These are phyloP conservation scores for Gynostemma pentaphyllum DNA, from an alignment of 306 rosid genomes.

Conservation along the genomic window DNA sequence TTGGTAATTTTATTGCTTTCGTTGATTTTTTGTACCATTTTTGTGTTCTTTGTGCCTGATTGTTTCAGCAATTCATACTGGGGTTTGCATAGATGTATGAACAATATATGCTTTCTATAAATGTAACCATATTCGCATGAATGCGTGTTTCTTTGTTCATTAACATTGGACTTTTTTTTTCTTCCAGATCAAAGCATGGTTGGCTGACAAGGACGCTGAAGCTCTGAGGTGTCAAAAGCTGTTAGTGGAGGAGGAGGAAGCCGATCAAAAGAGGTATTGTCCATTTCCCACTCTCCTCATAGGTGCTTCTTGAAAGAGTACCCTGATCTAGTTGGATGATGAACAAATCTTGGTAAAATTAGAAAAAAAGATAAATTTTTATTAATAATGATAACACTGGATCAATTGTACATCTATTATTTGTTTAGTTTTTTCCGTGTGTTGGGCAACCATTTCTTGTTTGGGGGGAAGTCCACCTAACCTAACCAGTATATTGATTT, in stretches of 20 bases:
- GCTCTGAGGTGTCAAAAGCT: conserved; percentile 66
- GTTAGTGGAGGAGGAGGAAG: conserved; percentile 87
- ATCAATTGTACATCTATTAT: background rate
- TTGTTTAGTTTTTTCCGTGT: background rate
- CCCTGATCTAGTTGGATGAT: background rate
- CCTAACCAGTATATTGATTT: background rate
- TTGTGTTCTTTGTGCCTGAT: background rate
- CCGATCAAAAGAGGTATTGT: conserved; percentile 67
- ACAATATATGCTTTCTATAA: background rate
- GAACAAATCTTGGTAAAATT: background rate
- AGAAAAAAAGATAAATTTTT: background rate
- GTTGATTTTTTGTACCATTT: background rate
- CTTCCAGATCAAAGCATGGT: conserved; percentile 67
- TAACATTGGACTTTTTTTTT: conserved; percentile 10
- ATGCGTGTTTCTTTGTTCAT: background rate
- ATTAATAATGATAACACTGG: background rate
- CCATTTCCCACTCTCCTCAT: background rate
- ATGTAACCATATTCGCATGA: background rate
- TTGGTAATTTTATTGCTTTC: conserved; percentile 34
- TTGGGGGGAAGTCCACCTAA: background rate
- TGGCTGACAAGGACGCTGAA: conserved; percentile 76
- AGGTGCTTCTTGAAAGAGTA: background rate
- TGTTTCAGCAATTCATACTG: background rate
- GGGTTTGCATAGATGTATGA: background rate
- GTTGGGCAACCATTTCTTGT: background rate